Conservation (phyloP, 805 yeast genomes). For the Nakazawaea molendinolei region DNA sequence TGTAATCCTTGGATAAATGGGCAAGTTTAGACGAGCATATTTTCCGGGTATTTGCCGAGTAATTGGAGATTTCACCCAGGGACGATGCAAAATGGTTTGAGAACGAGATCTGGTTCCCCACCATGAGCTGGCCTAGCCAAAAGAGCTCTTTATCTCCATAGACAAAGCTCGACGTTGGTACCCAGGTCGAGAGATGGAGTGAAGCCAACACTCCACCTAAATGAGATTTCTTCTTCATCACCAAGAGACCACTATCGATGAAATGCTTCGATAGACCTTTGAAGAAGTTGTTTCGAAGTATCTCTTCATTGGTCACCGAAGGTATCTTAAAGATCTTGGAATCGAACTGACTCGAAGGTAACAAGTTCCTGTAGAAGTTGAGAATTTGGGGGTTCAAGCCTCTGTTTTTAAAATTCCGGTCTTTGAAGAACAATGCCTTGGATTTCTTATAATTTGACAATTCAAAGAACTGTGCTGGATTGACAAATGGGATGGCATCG, state of each 20-base stretch:
- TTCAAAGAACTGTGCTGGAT: constrained; percentile 29
- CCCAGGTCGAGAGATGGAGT: constrained; percentile 32
- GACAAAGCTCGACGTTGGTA: constrained; percentile 28
- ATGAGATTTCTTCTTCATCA: constrained; percentile 41
- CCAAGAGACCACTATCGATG: constrained; percentile 43
- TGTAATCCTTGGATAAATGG: constrained; percentile 26
- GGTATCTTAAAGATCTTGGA: constrained; percentile 28
- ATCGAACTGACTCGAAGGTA: constrained; percentile 39
- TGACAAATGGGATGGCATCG: constrained; percentile 34
- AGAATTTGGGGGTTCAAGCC: constrained; percentile 27
- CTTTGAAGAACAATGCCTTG: constrained; percentile 42
- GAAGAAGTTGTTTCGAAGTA: constrained; percentile 32
- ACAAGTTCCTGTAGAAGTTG: constrained; percentile 36
- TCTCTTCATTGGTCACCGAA: constrained; percentile 17
- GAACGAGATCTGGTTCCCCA: constrained; percentile 34
- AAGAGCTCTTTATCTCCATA: constrained; percentile 79
- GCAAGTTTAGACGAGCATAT: constrained; percentile 34
- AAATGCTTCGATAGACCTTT: constrained; percentile 33
- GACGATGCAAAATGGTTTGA: constrained; percentile 17
- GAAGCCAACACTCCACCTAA: constrained; percentile 41
- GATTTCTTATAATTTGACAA: constrained; percentile 27
- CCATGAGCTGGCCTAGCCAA: constrained; percentile 60
- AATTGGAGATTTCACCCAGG: constrained; percentile 15
- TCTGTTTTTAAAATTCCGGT: constrained; percentile 26
- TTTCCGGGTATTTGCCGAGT: constrained; percentile 17